A percentile compares a stretch with the other conserved stretches of the same genome.
Evolutionary conservation across 208 protist species (phyloP).

Genomic region (Vickermania spadyakhi): DNA sequence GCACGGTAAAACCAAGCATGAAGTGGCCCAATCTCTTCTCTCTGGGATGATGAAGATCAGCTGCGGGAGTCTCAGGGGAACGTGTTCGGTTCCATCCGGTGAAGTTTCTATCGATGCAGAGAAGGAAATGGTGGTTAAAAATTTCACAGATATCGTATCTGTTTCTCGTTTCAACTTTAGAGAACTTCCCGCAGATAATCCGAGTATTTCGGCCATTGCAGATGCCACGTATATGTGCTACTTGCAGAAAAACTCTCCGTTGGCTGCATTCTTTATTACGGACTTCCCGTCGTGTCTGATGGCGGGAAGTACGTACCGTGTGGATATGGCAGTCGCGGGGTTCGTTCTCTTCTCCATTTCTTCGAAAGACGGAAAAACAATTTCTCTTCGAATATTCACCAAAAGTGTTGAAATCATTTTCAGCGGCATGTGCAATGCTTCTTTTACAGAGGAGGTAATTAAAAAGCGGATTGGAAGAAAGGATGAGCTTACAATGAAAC

Average conservation of each 20-base stretch:
- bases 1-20: conserved; percentile 16
- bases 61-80: conserved; percentile 66
- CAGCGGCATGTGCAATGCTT: conserved; percentile 67
- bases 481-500: conserved; percentile 25
- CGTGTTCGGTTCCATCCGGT: conserved; percentile 35
- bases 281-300: conserved; percentile 68
- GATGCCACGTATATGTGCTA: conserved; percentile 76
- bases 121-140: conserved; percentile 16
- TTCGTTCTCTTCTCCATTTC: conserved; percentile 70
- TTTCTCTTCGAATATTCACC: conserved; percentile 37
- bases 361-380: conserved; percentile 14
- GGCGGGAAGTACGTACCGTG: conserved; percentile 19
- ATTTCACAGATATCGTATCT: conserved; percentile 47
- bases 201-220: conserved; percentile 47
- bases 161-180: conserved; percentile 52
- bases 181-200: conserved; percentile 55
- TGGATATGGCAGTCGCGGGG: conserved; percentile 67
- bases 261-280: conserved; percentile 29
- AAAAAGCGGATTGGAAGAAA: conserved; percentile 41
- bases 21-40: conserved; percentile 39
- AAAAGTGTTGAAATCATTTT: conserved; percentile 51
- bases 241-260: conserved; percentile 49
- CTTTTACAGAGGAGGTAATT: conserved; percentile 44
- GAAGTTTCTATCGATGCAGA: conserved; percentile 54
- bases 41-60: conserved; percentile 56